A percentile compares a stretch with the other conserved stretches of the same genome.
Evolutionary conservation across 1,284 basidiomycete genomes (phyloP).

Genomic region (Phellopilus nigrolimitatus): DNA sequence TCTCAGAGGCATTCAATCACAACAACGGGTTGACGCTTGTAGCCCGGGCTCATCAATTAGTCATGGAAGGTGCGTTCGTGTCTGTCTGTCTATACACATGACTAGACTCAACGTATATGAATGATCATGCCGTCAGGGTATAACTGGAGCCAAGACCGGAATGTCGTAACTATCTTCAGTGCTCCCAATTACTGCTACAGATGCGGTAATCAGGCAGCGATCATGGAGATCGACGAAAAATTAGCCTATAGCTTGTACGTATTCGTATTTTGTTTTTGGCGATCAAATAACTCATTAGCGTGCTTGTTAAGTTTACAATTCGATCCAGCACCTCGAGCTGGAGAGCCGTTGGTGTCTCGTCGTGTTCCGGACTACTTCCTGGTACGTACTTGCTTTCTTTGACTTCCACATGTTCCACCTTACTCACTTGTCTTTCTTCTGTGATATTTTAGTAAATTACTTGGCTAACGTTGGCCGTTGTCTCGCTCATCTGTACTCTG

Average conservation of each 20-base stretch:
- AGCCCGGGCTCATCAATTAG: conserved; percentile 92
- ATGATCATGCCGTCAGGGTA: conserved; percentile 49
- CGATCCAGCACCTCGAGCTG: conserved; percentile 96
- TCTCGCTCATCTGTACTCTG: conserved; percentile 10
- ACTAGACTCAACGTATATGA: background rate
- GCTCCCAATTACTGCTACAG: conserved; percentile 99
- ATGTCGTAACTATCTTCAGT: conserved; percentile 99
- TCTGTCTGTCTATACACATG: conserved; percentile 3
- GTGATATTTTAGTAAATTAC: conserved; percentile 9
- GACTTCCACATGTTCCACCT: background rate
- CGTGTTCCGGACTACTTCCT: conserved; percentile 98
- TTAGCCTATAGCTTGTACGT: conserved; percentile 89
- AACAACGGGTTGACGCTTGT: conserved; percentile 98
- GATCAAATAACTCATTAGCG: conserved; percentile 9
- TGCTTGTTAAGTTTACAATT: conserved; percentile 85
- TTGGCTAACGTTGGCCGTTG: conserved; percentile 1
- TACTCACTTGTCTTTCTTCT: background rate
- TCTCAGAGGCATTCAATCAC: conserved; percentile 97
- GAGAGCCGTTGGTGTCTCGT: conserved; percentile 96
- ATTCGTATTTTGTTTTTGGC: conserved; percentile 18
- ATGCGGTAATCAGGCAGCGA: conserved; percentile 99
- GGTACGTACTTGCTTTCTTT: conserved; percentile 41
- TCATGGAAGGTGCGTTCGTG: conserved; percentile 86
- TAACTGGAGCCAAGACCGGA: conserved; percentile 98
- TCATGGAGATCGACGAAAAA: conserved; percentile 99